These are phyloP conservation scores for Conringia planisiliqua DNA, from an alignment of 345 rosid species.

Conservation along the genomic window DNA sequence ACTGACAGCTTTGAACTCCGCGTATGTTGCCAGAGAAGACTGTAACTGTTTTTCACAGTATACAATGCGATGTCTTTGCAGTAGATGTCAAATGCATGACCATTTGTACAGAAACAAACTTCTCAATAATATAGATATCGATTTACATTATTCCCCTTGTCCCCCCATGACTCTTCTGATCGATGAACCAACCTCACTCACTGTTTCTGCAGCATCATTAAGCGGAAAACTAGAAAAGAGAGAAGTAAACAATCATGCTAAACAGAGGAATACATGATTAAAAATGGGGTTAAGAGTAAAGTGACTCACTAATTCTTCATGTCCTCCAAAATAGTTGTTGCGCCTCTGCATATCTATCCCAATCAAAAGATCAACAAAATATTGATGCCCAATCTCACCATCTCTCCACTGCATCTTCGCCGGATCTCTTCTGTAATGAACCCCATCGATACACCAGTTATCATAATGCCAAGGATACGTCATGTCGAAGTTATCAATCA, in stretches of 20 bases:
- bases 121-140: neutral
- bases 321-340: constrained; percentile 77
- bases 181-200: constrained; percentile 79
- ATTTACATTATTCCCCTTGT: constrained; percentile 86
- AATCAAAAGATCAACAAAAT: constrained; percentile 86
- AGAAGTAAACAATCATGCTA: neutral
- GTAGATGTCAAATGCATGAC: constrained; percentile 11
- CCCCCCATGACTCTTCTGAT: constrained; percentile 93
- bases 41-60: constrained; percentile 50
- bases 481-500: constrained; percentile 79
- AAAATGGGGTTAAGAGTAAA: neutral
- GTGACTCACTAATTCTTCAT: constrained; percentile 60
- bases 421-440: constrained; percentile 83
- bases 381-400: constrained; percentile 87
- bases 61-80: neutral
- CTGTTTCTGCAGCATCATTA: constrained; percentile 86
- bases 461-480: constrained; percentile 92
- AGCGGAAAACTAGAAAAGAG: constrained; percentile 70
- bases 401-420: constrained; percentile 80
- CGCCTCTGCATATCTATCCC: constrained; percentile 85
- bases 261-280: neutral
- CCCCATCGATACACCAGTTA: constrained; percentile 84
- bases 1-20: constrained; percentile 52
- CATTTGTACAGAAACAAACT: neutral
- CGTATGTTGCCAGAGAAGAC: constrained; percentile 82